phyloP scores from a whole-genome alignment of 1,284 basidiomycete species.

The Sporisorium exsertum region DNA sequence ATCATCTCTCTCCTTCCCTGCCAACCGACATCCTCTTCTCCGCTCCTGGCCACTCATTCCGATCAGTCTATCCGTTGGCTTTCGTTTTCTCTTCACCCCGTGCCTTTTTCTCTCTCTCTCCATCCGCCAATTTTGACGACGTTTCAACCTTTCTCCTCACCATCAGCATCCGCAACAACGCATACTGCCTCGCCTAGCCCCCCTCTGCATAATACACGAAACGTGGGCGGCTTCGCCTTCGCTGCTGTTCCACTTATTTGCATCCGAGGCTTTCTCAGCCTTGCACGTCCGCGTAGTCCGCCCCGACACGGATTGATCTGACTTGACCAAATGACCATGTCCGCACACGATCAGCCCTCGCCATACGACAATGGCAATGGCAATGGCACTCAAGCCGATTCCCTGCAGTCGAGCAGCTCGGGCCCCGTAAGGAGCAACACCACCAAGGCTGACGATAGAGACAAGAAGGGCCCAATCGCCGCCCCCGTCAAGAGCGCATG shows the following conservation, averaged over 20 bases:
- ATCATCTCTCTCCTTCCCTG: not conserved
- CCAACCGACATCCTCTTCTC: no score
- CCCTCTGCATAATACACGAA: conserved; percentile 1
- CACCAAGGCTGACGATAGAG: conserved; percentile 38
- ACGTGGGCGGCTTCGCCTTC: not conserved
- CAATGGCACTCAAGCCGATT: conserved; percentile 8
- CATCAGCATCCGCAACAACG: not conserved
- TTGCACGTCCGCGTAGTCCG: no score
- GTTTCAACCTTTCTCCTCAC: no score
- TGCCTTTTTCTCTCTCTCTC: no score
- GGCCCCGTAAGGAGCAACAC: conserved; percentile 37
- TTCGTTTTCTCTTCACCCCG: no score
- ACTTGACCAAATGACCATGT: conserved; percentile 13
- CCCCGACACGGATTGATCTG: no score
- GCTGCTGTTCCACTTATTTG: not conserved
- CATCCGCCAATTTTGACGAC: no score
- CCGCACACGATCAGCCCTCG: conserved; percentile 21
- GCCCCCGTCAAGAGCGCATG: conserved; percentile 60
- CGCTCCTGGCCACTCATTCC: no score
- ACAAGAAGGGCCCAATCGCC: conserved; percentile 51
- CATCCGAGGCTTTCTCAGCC: no score
- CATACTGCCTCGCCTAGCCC: not conserved
- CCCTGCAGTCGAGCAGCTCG: conserved; percentile 15
- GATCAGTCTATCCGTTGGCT: no score
- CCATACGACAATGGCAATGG: conserved; percentile 16